These are phyloP conservation scores for Centrapalus pauciflorus DNA, from an alignment of 129 eudicot genomes.

Conservation along the genomic window DNA sequence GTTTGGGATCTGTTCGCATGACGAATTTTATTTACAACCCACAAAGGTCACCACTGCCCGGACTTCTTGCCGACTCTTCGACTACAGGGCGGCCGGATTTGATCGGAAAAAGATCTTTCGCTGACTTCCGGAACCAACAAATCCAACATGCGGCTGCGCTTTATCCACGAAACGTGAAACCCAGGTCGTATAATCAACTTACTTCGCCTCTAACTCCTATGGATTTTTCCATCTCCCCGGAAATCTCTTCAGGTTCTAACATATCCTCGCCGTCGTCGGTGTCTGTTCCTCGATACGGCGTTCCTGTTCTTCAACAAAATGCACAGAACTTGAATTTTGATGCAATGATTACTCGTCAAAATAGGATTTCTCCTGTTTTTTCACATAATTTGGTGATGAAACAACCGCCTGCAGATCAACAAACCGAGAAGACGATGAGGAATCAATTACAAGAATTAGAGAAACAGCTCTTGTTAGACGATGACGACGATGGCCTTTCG, in stretches of 20 bases:
- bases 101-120: constrained; percentile 64
- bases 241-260: no score
- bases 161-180: constrained; percentile 53
- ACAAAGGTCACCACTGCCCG: constrained; percentile 44
- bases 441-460: constrained; percentile 58
- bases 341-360: no score
- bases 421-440: constrained; percentile 46
- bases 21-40: constrained; percentile 25
- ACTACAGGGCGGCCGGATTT: constrained; percentile 46
- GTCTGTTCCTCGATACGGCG: no score
- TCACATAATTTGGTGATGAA: not conserved
- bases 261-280: constrained; percentile 12
- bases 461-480: constrained; percentile 61
- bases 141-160: constrained; percentile 31
- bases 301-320: no score
- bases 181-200: constrained; percentile 34
- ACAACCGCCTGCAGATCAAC: constrained; percentile 1
- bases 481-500: constrained; percentile 55
- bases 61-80: constrained; percentile 31
- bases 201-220: no score
- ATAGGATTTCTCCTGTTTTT: constrained; percentile 24
- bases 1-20: constrained; percentile 28
- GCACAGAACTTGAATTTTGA: no score
- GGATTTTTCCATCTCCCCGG: constrained; percentile 39
- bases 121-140: constrained; percentile 50